phyloP scores from a whole-genome alignment of 2,329 filamentous ascomycete species.

The Saccharata proteae region DNA sequence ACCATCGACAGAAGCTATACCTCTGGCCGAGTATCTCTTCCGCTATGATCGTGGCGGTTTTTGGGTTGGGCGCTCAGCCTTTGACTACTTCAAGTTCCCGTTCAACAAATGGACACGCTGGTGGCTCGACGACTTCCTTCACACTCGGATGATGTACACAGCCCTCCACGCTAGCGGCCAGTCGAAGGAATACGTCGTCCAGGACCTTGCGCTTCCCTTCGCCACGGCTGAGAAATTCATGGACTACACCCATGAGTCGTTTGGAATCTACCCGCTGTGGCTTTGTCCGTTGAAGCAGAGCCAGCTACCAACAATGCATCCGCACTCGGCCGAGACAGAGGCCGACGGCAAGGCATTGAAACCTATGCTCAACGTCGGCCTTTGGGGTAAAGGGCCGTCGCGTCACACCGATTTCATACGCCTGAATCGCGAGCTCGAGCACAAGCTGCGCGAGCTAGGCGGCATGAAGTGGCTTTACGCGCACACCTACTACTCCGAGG shows the following conservation, averaged over 20 bases:
- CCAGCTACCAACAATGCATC: too few species aligned
- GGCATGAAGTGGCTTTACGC: conserved; percentile 63
- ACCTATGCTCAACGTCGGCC: conserved; percentile 43
- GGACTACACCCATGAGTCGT: conserved; percentile 25
- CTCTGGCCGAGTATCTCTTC: conserved; percentile 55
- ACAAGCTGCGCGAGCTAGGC: conserved; percentile 43
- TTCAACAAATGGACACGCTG: conserved; percentile 53
- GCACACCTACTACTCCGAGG: conserved; percentile 54
- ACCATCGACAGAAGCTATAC: conserved; percentile 42
- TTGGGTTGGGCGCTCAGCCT: conserved; percentile 53
- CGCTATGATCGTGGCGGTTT: conserved; percentile 59
- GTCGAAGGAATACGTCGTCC: neutral
- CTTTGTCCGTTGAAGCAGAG: conserved; percentile 38
- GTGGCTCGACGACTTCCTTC: conserved; percentile 49
- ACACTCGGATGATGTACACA: conserved; percentile 53
- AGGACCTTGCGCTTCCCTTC: conserved; percentile 12
- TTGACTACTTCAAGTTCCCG: conserved; percentile 50
- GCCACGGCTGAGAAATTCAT: conserved; percentile 32
- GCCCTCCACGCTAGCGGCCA: conserved; percentile 41
- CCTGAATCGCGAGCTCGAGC: conserved; percentile 49
- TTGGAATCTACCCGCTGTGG: conserved; percentile 37
- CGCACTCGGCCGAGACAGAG: too few species aligned
- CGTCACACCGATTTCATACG: conserved; percentile 36
- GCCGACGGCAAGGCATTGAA: too few species aligned
- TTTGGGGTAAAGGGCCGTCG: conserved; percentile 64